Base-by-base conservation (phyloP, 768 basidiomycete genomes). In the Lentinula raphanica region DNA sequence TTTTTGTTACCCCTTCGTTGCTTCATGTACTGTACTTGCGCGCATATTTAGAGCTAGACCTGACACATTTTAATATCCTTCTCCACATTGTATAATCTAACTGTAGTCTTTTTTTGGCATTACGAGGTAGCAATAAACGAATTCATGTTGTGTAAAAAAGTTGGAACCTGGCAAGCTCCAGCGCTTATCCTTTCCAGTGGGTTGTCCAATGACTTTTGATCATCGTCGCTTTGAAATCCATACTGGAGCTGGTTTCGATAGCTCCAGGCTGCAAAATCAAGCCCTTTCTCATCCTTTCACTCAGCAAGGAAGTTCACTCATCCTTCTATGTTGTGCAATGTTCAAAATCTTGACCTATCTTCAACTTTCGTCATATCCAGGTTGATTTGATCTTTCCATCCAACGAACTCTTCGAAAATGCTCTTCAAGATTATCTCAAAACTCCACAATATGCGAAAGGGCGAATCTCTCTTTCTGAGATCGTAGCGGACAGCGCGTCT, bases 371-470 rank as follows among this genome's bases (percentile, higher is more conserved):
- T n/a, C n/a, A n/a, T n/a, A n/a, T n/a, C n/a, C 67, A 90, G 87
- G 67, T 90, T 56, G 86, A 90, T 64, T 55, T 88, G 42, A 68
- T 88, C 23, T 82, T 87, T 54, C 79, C 87, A 1, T 75, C 80
- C 3, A 67, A 74, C 45, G 62, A 65, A 35, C 60, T 59, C 0
- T 72, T 81, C 31, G 73, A 81, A 49, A 60, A 66, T 8, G 64
- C 66, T 3, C 73, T 89, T 21, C 62, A 68, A 9, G 65, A 68
- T 1, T 48, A 45, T 15, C 69, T 87, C 3, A 66, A 73, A 38
- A 74, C 77, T 32, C 63, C 45, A 6, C 45, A 67, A 11, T 85
- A 85, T 65, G 67, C 66, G 23, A 80, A 72, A n/a, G 77, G 74
- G 12, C 71, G 67, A 32, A 74, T 72, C 21, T 73, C 68, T 36